Evolutionary conservation across 2,329 filamentous ascomycete genomes (phyloP), one percentile per base, ranked within the genome.

Genomic region (Diaporthe ampelina): DNA sequence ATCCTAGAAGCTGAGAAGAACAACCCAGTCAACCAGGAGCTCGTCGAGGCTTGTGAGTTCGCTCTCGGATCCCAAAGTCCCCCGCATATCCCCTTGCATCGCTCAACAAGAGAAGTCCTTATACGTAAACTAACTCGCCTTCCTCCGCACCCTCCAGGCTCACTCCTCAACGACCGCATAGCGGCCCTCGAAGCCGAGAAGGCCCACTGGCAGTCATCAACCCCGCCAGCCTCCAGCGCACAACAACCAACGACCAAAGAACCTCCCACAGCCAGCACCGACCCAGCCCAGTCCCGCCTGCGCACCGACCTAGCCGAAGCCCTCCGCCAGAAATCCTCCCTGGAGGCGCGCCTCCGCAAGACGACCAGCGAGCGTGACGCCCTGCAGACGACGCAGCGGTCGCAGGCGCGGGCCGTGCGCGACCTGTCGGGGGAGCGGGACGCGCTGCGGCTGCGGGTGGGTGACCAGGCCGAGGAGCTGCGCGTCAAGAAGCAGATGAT

Each of bases 401-500:
- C 86, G n/a, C 92, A 96, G 74, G 83, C 85, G 10, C 89, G 88
- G 78, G 87, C 88, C 24, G 88, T 98, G 69, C 85, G 86, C 21
- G 85, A 89, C 29, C 85, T 97, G 24, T 89, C 91, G 26, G 84
- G 86, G 32, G 92, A 95, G 79, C 89, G 91, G 45, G 86, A 88
- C 24, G 83, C 87, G 2, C 85, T 97, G 24, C 87, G 90, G 67
- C 88, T 91, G 56, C 92, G 92, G 76, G 85, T 97, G 54, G 92
- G 90, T 76, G 96, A 98, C 82, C 88, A 94, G 40, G 94, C 97
- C 76, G 94, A 97, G 79, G 97, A 98, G 86, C 84, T 98, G 43
- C 90, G 89, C 73, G 94, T 92, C 74, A 98, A 98, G 86, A 91
- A 92, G 43, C 94, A 95, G 81, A 85, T 98, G 77, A 89, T 97